phyloP scores from a whole-genome alignment of 371 early-diverging fungal species.

The Parasitella parasitica region DNA sequence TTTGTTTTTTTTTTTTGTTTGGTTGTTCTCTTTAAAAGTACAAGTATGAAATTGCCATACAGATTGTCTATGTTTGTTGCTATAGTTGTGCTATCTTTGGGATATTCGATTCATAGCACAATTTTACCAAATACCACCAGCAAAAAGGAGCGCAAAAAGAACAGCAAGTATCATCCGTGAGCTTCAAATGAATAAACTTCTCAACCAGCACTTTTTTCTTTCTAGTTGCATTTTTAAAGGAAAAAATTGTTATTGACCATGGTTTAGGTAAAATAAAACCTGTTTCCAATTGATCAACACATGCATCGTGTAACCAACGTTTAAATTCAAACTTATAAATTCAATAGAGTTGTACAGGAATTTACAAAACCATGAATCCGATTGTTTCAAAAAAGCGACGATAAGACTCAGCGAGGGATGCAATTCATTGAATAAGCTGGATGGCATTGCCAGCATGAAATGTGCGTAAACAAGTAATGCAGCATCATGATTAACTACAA shows the following conservation, averaged over 20 bases:
- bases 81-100: not conserved
- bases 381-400: slow-evolving; percentile 20
- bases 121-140: not conserved
- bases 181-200: not conserved
- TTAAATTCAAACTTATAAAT: no score
- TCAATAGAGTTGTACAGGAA: slow-evolving; percentile 10
- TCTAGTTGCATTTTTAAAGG: not conserved
- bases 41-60: not conserved
- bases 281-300: not conserved
- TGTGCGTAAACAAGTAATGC: not conserved
- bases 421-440: not conserved
- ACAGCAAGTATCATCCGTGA: not conserved
- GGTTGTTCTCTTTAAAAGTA: not conserved
- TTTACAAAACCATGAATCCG: slow-evolving; percentile 14
- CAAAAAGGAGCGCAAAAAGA: not conserved
- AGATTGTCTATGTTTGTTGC: not conserved
- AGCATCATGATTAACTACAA: not conserved
- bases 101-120: not conserved
- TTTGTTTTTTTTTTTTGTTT: not conserved
- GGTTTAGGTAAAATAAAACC: slow-evolving; percentile 19
- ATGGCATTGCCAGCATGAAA: slow-evolving; percentile 5
- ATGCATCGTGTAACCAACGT: not conserved
- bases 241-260: slow-evolving; percentile 17
- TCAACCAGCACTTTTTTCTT: not conserved
- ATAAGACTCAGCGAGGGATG: slow-evolving; percentile 11